Evolutionary conservation across 1,139 yeast species (phyloP).

Genomic region (Blastobotrys illinoisensis): DNA sequence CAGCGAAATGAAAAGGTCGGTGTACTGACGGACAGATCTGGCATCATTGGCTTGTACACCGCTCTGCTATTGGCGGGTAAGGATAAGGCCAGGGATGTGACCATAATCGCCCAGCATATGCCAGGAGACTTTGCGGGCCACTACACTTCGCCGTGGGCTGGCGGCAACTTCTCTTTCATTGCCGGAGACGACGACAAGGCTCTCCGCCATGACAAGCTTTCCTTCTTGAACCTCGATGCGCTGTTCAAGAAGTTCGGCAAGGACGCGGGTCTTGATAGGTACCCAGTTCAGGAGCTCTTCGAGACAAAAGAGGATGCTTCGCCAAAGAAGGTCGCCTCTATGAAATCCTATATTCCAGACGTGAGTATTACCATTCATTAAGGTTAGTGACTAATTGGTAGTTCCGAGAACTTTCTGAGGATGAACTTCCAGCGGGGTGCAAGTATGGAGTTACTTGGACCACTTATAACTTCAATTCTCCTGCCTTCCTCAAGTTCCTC

Average conservation of each 20-base stretch:
- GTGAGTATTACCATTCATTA: conserved; percentile 23
- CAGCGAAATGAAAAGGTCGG: not conserved
- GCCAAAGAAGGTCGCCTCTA: conserved; percentile 39
- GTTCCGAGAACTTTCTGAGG: conserved; percentile 9
- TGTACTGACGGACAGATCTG: conserved; percentile 40
- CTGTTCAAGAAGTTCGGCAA: conserved; percentile 50
- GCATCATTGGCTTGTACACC: conserved; percentile 66
- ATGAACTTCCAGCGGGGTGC: conserved; percentile 44
- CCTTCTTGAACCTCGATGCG: conserved; percentile 45
- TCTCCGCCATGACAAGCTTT: conserved; percentile 47
- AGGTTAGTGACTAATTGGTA: no score
- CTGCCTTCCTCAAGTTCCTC: conserved; percentile 47
- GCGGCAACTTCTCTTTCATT: conserved; percentile 55
- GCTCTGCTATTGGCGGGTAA: conserved; percentile 47
- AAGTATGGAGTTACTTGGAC: conserved; percentile 49
- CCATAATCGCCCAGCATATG: conserved; percentile 54
- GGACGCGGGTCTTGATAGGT: conserved; percentile 49
- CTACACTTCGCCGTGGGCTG: conserved; percentile 75
- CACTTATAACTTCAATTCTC: conserved; percentile 67
- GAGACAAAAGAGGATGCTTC: conserved; percentile 45
- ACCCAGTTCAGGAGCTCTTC: conserved; percentile 54
- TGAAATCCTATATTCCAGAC: conserved; percentile 43
- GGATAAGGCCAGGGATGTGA: conserved; percentile 43
- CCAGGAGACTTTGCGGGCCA: conserved; percentile 71
- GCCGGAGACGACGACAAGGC: conserved; percentile 53